Base-by-base conservation (phyloP, 1,284 basidiomycete genomes). In the Marasmius fiardii region DNA sequence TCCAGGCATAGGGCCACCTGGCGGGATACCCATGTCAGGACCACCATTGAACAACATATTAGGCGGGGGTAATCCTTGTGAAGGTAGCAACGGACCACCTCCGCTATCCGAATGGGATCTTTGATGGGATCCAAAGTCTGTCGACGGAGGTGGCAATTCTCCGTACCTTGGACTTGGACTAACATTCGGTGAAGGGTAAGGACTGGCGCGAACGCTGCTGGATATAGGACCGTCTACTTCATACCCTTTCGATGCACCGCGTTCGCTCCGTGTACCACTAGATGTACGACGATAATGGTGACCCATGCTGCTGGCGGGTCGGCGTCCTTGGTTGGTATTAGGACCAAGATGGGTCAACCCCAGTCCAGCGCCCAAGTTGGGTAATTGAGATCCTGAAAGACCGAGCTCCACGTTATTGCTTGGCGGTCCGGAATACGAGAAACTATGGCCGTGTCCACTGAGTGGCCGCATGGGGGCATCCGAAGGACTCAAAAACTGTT, bases 181-280 rank as follows among this genome's bases (percentile, higher is more conserved):
- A 14, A 69, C 74, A 33, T 67, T 69, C 20, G 76, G 76, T 48
- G 71, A 73, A 1, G 75, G 74, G 55, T 78, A 78, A 11, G 76
- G 76, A 47, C 68, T 71, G 20, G 70, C 60, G 2, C 74, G 71
- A 65, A 65, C 14, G 58, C 62, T 16, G 60, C 68, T 33, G 63
- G 68, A 21, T 70, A 73, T 18, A 43, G 6, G 44, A 24, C 14
- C 44, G 10, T 18, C 28, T 21, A 14, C 24, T 16, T 31, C 18
- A 12, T 18, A 16, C 26, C 4, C 16, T 39, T 12, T 37, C 52
- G 24, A 20, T 12, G 44, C 18, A 18, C 53, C 53, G 8, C 53
- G 26, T 33, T 54, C 53, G 24, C 23, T 28, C 21, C 53, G 26
- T 20, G 44, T 34, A 12, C 53, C 44, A 14, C 26, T 28, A 18